Percentiles rank a stretch among this genome's conserved stretches.
Conservation (phyloP, 371 early-diverging fungal genomes). For the Rhizopus stolonifer region DNA sequence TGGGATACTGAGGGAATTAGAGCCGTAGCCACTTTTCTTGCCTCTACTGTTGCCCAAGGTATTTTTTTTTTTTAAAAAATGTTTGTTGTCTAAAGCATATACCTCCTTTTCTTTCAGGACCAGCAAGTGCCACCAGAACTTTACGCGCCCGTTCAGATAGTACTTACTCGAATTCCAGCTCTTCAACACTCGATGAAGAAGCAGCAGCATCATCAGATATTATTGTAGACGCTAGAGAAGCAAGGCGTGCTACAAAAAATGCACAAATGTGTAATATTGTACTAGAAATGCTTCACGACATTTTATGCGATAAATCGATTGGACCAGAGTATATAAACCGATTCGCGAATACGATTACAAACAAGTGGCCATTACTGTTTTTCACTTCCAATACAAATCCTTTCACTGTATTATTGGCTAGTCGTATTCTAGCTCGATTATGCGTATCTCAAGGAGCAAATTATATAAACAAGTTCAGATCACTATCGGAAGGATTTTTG, state of each 20-base stretch:
- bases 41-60: constrained; percentile 67
- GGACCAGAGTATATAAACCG: constrained; percentile 32
- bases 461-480: constrained; percentile 58
- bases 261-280: constrained; percentile 67
- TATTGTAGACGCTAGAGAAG: constrained; percentile 39
- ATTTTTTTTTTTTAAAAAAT: constrained; percentile 4
- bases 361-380: constrained; percentile 73
- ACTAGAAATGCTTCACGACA: constrained; percentile 72
- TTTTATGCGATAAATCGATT: constrained; percentile 52
- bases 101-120: not conserved
- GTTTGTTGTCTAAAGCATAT: not conserved
- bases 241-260: constrained; percentile 29
- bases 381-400: constrained; percentile 57
- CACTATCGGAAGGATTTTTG: constrained; percentile 60
- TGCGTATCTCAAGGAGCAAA: constrained; percentile 52
- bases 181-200: constrained; percentile 6
- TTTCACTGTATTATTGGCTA: constrained; percentile 58
- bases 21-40: constrained; percentile 65
- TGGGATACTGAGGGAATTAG: constrained; percentile 70
- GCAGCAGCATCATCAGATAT: constrained; percentile 12
- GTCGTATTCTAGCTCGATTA: constrained; percentile 59
- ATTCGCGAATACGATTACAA: constrained; percentile 64
- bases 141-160: constrained; percentile 18
- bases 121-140: not conserved
- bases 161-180: constrained; percentile 7